These are phyloP conservation scores for Circinella minor DNA, from an alignment of 371 early-diverging fungal genomes.

Conservation along the genomic window DNA sequence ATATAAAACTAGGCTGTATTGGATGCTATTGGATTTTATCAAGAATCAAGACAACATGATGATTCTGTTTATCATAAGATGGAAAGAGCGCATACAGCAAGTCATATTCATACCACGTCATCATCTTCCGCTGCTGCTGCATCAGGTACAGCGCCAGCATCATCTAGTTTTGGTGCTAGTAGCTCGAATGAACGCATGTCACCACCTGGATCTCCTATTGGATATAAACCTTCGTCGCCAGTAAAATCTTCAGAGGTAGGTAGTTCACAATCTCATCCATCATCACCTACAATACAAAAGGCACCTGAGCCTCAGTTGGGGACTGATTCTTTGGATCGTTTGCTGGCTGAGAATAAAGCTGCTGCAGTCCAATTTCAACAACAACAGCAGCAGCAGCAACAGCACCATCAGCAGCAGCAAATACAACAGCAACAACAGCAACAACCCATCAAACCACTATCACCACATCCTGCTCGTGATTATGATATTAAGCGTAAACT, in stretches of 20 bases:
- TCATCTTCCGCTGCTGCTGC: background rate
- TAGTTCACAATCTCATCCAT: background rate
- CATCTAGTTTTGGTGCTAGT: constrained; percentile 13
- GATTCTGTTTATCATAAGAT: constrained; percentile 92
- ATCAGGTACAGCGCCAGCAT: background rate
- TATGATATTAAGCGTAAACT: constrained; percentile 54
- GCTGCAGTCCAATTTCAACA: constrained; percentile 5
- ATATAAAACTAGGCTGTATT: constrained; percentile 71
- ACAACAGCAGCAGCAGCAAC: constrained; percentile 22
- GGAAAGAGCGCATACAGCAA: constrained; percentile 58
- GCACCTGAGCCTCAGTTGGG: constrained; percentile 17
- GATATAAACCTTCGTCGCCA: constrained; percentile 8
- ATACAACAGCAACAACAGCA: constrained; percentile 23
- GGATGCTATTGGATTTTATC: constrained; percentile 94
- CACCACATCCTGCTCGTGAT: constrained; percentile 45
- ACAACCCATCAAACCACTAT: constrained; percentile 14
- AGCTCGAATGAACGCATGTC: constrained; percentile 17
- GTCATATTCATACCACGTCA: constrained; percentile 8
- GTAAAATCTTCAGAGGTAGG: background rate
- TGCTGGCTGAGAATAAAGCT: constrained; percentile 6
- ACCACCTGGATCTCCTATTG: constrained; percentile 21
- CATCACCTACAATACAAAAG: background rate
- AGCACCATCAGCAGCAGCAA: constrained; percentile 21
- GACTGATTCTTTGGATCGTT: constrained; percentile 11
- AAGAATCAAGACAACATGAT: constrained; percentile 66